A percentile compares a stretch with the other conserved stretches of the same genome.
These are phyloP conservation scores for Arthromyces matolae DNA, from an alignment of 768 basidiomycete genomes.

Conservation along the genomic window DNA sequence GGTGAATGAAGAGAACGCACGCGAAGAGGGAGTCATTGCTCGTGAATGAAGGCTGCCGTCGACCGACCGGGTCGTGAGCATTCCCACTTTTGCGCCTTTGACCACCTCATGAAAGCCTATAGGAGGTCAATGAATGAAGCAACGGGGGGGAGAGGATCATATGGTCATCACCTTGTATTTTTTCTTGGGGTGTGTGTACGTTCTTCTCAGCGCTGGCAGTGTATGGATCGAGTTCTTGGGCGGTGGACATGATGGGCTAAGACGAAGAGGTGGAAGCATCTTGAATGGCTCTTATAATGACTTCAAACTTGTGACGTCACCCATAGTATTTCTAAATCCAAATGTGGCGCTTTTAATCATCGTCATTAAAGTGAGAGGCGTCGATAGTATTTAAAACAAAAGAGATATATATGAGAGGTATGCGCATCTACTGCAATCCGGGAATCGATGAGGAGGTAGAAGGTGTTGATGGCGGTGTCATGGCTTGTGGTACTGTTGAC, in stretches of 20 bases:
- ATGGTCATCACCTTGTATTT: conserved; percentile 54
- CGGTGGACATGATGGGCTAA: conserved; percentile 18
- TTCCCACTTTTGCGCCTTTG: conserved; percentile 60
- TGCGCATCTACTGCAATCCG: conserved; percentile 48
- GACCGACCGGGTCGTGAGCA: conserved; percentile 71
- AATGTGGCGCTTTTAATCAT: conserved; percentile 3
- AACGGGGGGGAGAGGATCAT: not conserved
- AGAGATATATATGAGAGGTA: conserved; percentile 30
- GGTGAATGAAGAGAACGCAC: conserved; percentile 34
- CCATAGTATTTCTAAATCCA: not conserved
- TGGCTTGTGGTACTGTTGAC: conserved; percentile 50
- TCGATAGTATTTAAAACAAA: conserved; percentile 29
- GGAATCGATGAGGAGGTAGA: conserved; percentile 35
- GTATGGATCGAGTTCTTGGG: conserved; percentile 71
- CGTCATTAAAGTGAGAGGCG: conserved; percentile 10
- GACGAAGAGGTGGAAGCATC: not conserved
- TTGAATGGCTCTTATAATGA: conserved; percentile 18
- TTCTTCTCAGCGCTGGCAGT: conserved; percentile 60
- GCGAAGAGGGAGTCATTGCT: conserved; percentile 71
- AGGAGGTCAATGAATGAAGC: conserved; percentile 17
- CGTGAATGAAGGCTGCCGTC: conserved; percentile 74
- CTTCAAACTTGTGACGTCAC: conserved; percentile 18
- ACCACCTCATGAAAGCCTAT: conserved; percentile 64
- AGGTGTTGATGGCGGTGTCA: conserved; percentile 46
- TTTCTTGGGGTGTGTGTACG: conserved; percentile 55